Percentiles rank a stretch among this genome's conserved stretches.
Evolutionary conservation across 371 early-diverging fungal genomes (phyloP).

Genomic region (Mucor saturninus): DNA sequence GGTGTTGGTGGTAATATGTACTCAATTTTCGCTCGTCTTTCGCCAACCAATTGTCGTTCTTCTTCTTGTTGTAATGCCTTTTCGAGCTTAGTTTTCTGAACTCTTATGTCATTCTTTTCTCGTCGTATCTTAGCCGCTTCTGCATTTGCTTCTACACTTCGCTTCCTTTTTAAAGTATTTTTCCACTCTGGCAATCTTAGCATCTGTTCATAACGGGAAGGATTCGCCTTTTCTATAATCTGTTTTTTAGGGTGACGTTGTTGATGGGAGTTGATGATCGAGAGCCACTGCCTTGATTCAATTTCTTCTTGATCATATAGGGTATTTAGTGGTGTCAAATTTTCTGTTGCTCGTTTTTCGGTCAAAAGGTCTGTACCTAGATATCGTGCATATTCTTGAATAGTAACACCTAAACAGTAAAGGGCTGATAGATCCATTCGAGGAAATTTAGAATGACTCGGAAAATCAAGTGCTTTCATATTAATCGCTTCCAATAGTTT

Average conservation of each 20-base stretch:
- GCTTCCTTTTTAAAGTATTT: background rate
- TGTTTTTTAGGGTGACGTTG: background rate
- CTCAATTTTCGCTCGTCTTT: background rate
- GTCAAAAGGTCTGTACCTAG: background rate
- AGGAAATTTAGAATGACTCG: constrained; percentile 3
- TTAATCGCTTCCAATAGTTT: constrained; percentile 19
- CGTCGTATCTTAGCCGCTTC: background rate
- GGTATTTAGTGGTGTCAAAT: background rate
- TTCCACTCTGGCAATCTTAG: background rate
- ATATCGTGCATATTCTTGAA: constrained; percentile 16
- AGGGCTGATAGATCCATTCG: constrained; percentile 15
- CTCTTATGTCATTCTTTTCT: constrained; percentile 1
- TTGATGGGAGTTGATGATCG: constrained; percentile 3
- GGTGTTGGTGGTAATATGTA: background rate
- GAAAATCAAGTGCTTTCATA: constrained; percentile 8
- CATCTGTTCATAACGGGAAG: background rate
- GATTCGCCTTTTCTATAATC: background rate
- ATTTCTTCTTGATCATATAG: background rate
- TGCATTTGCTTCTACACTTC: background rate
- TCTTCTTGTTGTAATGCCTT: background rate
- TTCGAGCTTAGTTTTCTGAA: background rate
- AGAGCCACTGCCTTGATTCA: background rate
- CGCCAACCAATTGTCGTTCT: background rate
- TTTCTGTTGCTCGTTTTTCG: constrained; percentile 1
- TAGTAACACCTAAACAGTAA: constrained; percentile 15